Base-by-base conservation (phyloP, 257 asterid genomes). In the Solanum neorickii region DNA sequence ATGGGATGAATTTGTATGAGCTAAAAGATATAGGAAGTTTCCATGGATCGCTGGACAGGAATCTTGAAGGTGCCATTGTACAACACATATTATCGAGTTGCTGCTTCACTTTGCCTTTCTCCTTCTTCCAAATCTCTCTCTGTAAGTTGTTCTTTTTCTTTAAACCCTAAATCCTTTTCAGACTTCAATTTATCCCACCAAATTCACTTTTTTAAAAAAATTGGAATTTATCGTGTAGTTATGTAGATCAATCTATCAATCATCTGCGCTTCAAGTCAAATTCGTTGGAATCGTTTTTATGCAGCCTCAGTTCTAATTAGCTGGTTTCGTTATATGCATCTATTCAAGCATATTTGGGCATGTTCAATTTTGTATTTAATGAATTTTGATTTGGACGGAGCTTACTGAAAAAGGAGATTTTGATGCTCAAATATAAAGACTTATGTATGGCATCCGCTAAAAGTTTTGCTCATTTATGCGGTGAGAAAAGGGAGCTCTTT, bases 11-110 rank as follows among this genome's bases (percentile, higher is more conserved):
- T 37, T 37, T 37, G 39, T 37, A 37, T 37, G 35, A 3, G 20
- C 21, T 20, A 23, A 23, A 42, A 12, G 6, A 10, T 16, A 21
- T 77, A 52, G 56, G 13, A 44, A 33, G 15, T 25, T 46, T 3
- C 72, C 90, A 97, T 97, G 99, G 96, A 95, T 84, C 96, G 99
- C 23, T 97, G 99, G 99, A 91, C 91, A 52, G 97, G 98, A 37
- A 89, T 93, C 66, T 86, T 97, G 90, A 93, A 93, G 90, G 93
- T 97, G 84, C 95, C 94, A 25, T 88, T 97, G 92, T 90, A 89
- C 91, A 90, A 75, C 87, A 90, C 73, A 87, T 89, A 91, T 88
- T 96, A 94, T 90, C 90, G 94, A 87, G 94, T 96, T 46, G 99
- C 97, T 14, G 99, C 98, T 35, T 96, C 98, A 70, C 96, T 97